A percentile compares a stretch with the other conserved stretches of the same genome.
Conservation (phyloP, 495 filamentous ascomycete species). For the Penicillium coprophilum region DNA sequence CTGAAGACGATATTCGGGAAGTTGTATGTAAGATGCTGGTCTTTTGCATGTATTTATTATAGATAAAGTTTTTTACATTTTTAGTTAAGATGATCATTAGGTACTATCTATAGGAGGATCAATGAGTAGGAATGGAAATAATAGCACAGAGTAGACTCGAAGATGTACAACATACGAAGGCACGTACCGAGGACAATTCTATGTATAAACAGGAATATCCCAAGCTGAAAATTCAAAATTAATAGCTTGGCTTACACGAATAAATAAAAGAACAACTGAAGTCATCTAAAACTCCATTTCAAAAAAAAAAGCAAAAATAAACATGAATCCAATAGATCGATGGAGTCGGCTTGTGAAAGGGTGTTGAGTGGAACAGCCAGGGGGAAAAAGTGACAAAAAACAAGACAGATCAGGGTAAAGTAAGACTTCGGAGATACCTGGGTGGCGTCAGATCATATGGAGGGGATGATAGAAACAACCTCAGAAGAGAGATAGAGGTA, state of each 20-base stretch:
- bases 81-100: too few species aligned
- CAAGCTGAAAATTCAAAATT: background rate
- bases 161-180: too few species aligned
- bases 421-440: background rate
- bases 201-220: background rate
- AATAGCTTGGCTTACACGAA: slow-evolving; percentile 9
- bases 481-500: slow-evolving; percentile 8
- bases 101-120: too few species aligned
- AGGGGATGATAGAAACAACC: slow-evolving; percentile 4
- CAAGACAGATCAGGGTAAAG: background rate
- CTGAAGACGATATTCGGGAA: too few species aligned
- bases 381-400: slow-evolving; percentile 15
- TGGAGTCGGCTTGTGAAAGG: background rate
- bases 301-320: background rate
- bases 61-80: too few species aligned
- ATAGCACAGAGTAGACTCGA: too few species aligned
- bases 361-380: slow-evolving; percentile 10
- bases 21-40: too few species aligned
- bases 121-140: too few species aligned
- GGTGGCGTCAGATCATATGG: background rate
- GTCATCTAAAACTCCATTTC: slow-evolving; percentile 13
- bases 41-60: too few species aligned
- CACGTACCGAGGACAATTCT: too few species aligned
- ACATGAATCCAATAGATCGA: background rate
- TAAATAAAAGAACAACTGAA: slow-evolving; percentile 4